Base-by-base conservation (phyloP, 2,329 filamentous ascomycete genomes). In the Venturia effusa region DNA sequence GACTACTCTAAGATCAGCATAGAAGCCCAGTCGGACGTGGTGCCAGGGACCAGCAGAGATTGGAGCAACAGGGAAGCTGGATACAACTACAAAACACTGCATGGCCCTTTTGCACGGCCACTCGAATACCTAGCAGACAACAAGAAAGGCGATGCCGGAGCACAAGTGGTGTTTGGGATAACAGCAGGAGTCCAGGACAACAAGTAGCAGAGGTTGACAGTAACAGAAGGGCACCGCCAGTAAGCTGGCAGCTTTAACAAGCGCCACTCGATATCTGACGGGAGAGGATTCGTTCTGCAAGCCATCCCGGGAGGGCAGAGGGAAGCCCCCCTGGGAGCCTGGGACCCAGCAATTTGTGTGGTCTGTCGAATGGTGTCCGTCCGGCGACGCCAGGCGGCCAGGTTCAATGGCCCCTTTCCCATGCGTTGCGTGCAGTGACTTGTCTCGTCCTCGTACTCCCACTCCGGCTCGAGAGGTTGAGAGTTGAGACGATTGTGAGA, bases 291-390 rank as follows among this genome's bases (percentile, higher is more conserved):
- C 27, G 19, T 6, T 57, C 30, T 34, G 30, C 15, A 27, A 15
- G 5, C 27, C 30, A 34, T 34, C 27, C 51, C 34, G 11, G 43
- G 22, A 45, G 43, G 15, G 19, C n/a, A 45, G 22, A 55, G 51
- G n/a, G 51, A 57, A 30, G 15, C 51, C 51, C 51, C n/a, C n/a
- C n/a, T n/a, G n/a, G n/a, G n/a, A n/a, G n/a, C n/a, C 51, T 57
- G 51, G 51, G 19, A 11, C 51, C 27, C 32, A 7, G 51, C 51
- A 57, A 57, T 57, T 57, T 57, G 51, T 30, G n/a, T 57, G 51
- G 51, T 34, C 51, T 57, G 51, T 57, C 51, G 51, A 57, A 57
- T 57, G 27, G n/a, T 57, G 51, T 57, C 51, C 51, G 51, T 57
- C 51, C 30, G 51, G 4, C 51, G 27, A 57, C 24, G 30, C 51